Percentiles rank a stretch among this genome's conserved stretches.
Conservation (phyloP, 257 asterid genomes). For the Solanum gracilifrons region DNA sequence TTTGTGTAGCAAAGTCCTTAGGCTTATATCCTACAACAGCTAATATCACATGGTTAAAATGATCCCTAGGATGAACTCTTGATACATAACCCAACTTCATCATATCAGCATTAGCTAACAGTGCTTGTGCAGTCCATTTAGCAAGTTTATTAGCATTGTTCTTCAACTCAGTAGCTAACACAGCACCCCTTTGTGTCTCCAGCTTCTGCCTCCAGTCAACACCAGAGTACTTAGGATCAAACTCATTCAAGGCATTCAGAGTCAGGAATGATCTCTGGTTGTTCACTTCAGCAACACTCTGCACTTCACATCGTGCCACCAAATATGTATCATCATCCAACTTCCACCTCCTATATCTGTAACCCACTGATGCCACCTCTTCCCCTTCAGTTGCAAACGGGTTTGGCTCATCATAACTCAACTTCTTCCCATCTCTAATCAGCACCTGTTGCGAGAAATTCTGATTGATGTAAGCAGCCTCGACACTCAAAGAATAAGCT, state of each 20-base stretch:
- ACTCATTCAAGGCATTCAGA: conserved; percentile 79
- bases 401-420: conserved; percentile 78
- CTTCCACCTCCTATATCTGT: conserved; percentile 97
- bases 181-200: conserved; percentile 97
- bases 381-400: conserved; percentile 93
- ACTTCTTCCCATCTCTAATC: conserved; percentile 77
- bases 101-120: conserved; percentile 94
- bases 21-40: conserved; percentile 98
- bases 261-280: conserved; percentile 80
- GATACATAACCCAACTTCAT: conserved; percentile 96
- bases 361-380: conserved; percentile 88
- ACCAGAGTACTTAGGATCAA: conserved; percentile 90
- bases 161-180: conserved; percentile 90
- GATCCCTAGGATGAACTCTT: conserved; percentile 95
- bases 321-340: conserved; percentile 66
- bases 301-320: conserved; percentile 90
- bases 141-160: conserved; percentile 92
- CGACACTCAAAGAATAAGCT: conserved; percentile 69
- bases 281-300: conserved; percentile 70
- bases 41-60: conserved; percentile 76
- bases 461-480: conserved; percentile 92
- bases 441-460: conserved; percentile 92
- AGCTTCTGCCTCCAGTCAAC: conserved; percentile 98
- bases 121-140: conserved; percentile 91
- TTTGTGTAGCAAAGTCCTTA: conserved; percentile 74